Evolutionary conservation across 331 rosid genomes (phyloP).

Genomic region (Pyracantha coccinea): DNA sequence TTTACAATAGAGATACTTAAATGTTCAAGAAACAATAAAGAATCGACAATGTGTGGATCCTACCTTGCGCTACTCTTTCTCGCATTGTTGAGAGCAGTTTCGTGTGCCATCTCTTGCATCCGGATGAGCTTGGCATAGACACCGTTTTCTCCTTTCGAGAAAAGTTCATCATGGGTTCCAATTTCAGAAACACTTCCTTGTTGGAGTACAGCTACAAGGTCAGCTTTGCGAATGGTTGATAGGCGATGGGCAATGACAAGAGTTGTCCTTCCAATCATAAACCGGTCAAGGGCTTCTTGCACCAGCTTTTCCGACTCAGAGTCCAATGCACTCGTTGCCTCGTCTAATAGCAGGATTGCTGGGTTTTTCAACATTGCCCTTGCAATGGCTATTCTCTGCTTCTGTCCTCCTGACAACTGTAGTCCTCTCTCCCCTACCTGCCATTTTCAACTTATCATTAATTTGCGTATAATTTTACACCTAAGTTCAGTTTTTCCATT

Average conservation of each 20-base stretch:
- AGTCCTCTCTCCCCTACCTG: conserved; percentile 97
- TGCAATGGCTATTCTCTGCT: conserved; percentile 92
- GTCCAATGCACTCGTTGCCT: conserved; percentile 98
- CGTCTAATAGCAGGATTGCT: conserved; percentile 79
- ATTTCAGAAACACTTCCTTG: conserved; percentile 91
- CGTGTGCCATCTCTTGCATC: conserved; percentile 94
- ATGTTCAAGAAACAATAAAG: background rate
- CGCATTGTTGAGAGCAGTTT: conserved; percentile 83
- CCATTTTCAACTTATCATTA: conserved; percentile 23
- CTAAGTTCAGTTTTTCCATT: background rate
- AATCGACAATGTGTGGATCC: background rate
- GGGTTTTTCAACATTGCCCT: conserved; percentile 95
- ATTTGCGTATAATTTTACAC: background rate
- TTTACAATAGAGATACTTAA: background rate
- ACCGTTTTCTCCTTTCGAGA: conserved; percentile 83
- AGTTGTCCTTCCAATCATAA: conserved; percentile 97
- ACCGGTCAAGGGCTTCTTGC: conserved; percentile 96
- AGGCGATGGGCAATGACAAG: conserved; percentile 98
- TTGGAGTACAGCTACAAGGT: conserved; percentile 93
- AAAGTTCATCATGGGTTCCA: conserved; percentile 91
- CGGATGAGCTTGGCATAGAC: conserved; percentile 86
- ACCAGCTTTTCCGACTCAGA: conserved; percentile 96
- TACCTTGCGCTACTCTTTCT: conserved; percentile 99
- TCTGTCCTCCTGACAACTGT: conserved; percentile 96
- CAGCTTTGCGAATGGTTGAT: conserved; percentile 95